Percentiles rank a stretch among this genome's conserved stretches.
Evolutionary conservation across 2,329 filamentous ascomycete species (phyloP).

Genomic region (Colletotrichum euphorbiae): DNA sequence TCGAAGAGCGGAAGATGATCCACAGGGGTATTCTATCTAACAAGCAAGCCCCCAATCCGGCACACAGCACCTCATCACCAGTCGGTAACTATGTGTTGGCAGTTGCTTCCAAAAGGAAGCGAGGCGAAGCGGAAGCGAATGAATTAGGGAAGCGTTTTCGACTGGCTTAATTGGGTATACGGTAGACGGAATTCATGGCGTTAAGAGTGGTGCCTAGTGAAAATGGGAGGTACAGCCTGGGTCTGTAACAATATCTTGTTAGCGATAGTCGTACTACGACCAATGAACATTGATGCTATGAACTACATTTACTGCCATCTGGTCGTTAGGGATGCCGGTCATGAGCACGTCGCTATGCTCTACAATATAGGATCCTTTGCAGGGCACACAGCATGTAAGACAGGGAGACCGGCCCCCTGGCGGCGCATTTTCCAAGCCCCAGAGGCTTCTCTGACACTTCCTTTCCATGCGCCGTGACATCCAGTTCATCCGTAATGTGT

Average conservation of each 20-base stretch:
- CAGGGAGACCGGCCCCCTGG: too few relatives aligned
- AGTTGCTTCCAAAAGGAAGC: conserved; percentile 31
- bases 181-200: conserved; percentile 21
- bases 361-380: too few relatives aligned
- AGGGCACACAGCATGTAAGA: too few relatives aligned
- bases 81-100: conserved; percentile 20
- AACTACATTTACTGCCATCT: neutral
- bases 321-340: too few relatives aligned
- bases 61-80: conserved; percentile 14
- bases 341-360: too few relatives aligned
- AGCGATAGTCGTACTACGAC: conserved; percentile 9
- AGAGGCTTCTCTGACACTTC: too few relatives aligned
- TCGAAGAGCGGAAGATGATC: conserved; percentile 54
- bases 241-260: conserved; percentile 23
- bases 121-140: conserved; percentile 8
- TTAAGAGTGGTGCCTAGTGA: conserved; percentile 4
- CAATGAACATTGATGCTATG: conserved; percentile 10
- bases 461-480: too few relatives aligned
- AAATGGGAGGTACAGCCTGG: neutral
- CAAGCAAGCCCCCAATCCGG: neutral
- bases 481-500: too few relatives aligned
- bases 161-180: conserved; percentile 22
- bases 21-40: conserved; percentile 11
- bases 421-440: too few relatives aligned
- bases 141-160: conserved; percentile 35